Conservation (phyloP, 2,329 filamentous ascomycete genomes). For the Calycina marina region DNA sequence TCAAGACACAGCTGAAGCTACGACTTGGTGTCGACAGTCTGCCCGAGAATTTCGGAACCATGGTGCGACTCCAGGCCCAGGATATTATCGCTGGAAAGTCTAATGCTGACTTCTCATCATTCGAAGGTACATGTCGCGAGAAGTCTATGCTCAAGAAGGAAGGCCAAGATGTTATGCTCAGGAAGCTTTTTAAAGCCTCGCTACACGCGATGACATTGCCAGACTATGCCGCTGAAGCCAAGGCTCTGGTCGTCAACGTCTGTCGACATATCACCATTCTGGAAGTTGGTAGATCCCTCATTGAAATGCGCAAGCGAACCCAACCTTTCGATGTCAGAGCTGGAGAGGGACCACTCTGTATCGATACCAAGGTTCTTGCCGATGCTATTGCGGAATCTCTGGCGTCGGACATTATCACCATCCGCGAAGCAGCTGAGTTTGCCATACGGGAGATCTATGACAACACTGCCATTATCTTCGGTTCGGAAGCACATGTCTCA, state of each 20-base stretch:
- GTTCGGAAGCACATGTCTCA: conserved; percentile 54
- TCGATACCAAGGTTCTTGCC: conserved; percentile 76
- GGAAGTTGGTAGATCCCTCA: conserved; percentile 74
- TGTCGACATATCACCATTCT: conserved; percentile 84
- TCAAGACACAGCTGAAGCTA: conserved; percentile 80
- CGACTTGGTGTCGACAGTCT: conserved; percentile 76
- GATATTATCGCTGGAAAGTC: conserved; percentile 63
- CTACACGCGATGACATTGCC: conserved; percentile 75
- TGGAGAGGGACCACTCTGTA: conserved; percentile 73
- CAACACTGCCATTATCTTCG: conserved; percentile 65
- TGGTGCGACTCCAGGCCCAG: conserved; percentile 78
- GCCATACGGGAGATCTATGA: conserved; percentile 68
- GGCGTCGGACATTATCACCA: conserved; percentile 65
- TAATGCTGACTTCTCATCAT: conserved; percentile 53
- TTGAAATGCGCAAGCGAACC: conserved; percentile 60
- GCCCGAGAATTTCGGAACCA: conserved; percentile 74
- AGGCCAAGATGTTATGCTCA: conserved; percentile 66
- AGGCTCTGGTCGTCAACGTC: conserved; percentile 61
- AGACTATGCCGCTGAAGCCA: conserved; percentile 64
- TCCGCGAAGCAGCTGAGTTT: conserved; percentile 70
- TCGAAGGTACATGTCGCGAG: conserved; percentile 63
- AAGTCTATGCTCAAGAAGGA: conserved; percentile 79
- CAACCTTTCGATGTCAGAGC: conserved; percentile 72
- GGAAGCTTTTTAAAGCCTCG: conserved; percentile 76
- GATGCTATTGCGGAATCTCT: conserved; percentile 85